Percentiles rank a stretch among this genome's conserved stretches.
Conservation (phyloP, 2,329 filamentous ascomycete genomes). For the Ambrosiella xylebori region DNA sequence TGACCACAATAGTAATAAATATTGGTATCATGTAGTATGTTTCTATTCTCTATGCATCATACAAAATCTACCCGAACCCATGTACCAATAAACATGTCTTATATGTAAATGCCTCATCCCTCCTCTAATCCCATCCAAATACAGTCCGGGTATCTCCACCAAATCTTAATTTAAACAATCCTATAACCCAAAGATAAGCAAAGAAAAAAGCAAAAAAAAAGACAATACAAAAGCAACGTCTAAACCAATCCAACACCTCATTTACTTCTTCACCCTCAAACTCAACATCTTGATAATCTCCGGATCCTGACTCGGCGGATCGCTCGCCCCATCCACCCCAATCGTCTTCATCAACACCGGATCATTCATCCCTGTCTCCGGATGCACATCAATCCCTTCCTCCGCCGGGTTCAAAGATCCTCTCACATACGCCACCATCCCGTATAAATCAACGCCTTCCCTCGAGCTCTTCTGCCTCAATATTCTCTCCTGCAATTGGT, state of each 20-base stretch:
- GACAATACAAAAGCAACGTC: neutral
- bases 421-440: conserved; percentile 20
- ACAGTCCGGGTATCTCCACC: neutral
- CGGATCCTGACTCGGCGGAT: conserved; percentile 26
- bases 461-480: conserved; percentile 9
- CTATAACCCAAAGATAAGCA: neutral
- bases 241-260: neutral
- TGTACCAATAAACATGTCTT: neutral
- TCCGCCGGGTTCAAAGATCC: conserved; percentile 16
- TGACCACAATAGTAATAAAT: neutral
- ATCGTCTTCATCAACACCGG: conserved; percentile 20
- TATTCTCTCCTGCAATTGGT: conserved; percentile 5
- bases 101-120: neutral
- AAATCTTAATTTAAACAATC: neutral
- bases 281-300: conserved; percentile 18
- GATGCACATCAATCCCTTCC: conserved; percentile 24
- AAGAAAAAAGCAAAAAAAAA: neutral
- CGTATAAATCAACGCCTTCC: conserved; percentile 18
- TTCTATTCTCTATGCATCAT: neutral
- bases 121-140: too few relatives aligned
- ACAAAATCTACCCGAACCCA: neutral
- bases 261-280: conserved; percentile 7
- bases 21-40: neutral
- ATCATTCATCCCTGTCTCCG: conserved; percentile 24
- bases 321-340: conserved; percentile 15